Conservation (phyloP, 2,329 filamentous ascomycete genomes). For the Cladosporium sp. region DNA sequence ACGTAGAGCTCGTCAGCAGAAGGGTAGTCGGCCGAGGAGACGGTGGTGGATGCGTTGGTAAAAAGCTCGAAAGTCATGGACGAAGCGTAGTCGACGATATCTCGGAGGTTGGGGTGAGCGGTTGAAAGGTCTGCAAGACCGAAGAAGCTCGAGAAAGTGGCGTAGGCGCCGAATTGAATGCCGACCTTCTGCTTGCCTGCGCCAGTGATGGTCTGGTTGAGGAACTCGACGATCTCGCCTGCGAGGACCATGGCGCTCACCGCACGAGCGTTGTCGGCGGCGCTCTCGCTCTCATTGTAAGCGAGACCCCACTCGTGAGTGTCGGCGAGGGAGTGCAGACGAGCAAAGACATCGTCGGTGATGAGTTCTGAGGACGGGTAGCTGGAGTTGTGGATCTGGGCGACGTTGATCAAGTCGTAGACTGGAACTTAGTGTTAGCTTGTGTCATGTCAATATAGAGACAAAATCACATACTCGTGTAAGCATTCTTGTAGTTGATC, state of each 20-base stretch:
- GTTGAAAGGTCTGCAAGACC: constrained; percentile 54
- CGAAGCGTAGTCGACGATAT: constrained; percentile 80
- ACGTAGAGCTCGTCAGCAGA: constrained; percentile 53
- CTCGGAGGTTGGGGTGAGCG: constrained; percentile 64
- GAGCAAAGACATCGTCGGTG: constrained; percentile 57
- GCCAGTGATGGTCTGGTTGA: constrained; percentile 46
- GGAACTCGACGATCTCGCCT: constrained; percentile 46
- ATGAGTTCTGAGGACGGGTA: constrained; percentile 61
- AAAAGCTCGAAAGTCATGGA: constrained; percentile 77
- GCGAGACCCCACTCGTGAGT: constrained; percentile 79
- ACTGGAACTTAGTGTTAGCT: constrained; percentile 37
- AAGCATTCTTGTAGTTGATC: constrained; percentile 63
- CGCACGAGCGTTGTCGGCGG: constrained; percentile 46
- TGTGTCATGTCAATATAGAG: neutral
- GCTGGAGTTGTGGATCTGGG: constrained; percentile 61
- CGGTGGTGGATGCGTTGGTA: constrained; percentile 49
- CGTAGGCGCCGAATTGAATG: constrained; percentile 64
- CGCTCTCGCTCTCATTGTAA: constrained; percentile 63
- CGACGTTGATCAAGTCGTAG: constrained; percentile 64
- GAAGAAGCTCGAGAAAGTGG: constrained; percentile 62
- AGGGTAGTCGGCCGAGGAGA: constrained; percentile 42
- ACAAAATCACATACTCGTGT: constrained; percentile 56
- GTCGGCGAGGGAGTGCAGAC: constrained; percentile 73
- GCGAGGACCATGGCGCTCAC: constrained; percentile 51
- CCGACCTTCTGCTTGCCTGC: constrained; percentile 44